Evolutionary conservation across 306 rosid genomes (phyloP).

Genomic region (Psophocarpus tetragonolobus): DNA sequence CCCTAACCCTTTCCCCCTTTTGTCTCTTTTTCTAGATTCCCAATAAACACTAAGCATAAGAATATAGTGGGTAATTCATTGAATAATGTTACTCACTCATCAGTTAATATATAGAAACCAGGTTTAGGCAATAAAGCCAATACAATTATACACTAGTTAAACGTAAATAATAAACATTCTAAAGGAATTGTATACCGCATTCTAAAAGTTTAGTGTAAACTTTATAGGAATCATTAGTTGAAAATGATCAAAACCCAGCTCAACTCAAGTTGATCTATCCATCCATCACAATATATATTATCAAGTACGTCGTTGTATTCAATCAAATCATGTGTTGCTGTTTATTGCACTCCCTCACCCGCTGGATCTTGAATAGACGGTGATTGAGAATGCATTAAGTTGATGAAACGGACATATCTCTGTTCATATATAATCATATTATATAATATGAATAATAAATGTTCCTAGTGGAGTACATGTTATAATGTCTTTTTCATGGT

Average conservation of each 20-base stretch:
- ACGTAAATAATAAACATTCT: background rate
- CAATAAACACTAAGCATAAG: constrained; percentile 39
- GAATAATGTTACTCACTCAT: background rate
- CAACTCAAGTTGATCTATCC: background rate
- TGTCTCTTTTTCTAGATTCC: constrained; percentile 45
- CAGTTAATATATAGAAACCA: background rate
- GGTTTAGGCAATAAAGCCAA: background rate
- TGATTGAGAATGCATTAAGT: constrained; percentile 28
- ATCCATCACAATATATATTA: background rate
- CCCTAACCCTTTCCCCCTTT: constrained; percentile 15
- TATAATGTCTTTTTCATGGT: background rate
- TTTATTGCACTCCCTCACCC: background rate
- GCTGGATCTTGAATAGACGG: constrained; percentile 22
- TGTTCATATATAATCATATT: background rate
- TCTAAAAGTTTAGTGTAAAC: background rate
- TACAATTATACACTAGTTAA: background rate
- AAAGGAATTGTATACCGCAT: constrained; percentile 13
- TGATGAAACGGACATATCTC: constrained; percentile 22
- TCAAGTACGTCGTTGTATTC: background rate
- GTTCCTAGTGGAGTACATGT: constrained; percentile 24
- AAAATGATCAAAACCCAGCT: constrained; percentile 22
- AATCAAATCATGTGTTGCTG: constrained; percentile 4
- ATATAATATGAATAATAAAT: background rate
- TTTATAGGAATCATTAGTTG: constrained; percentile 11
- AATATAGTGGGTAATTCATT: constrained; percentile 30